phyloP scores from a whole-genome alignment of 805 yeast genomes.

The Hagleromyces aurorensis region DNA sequence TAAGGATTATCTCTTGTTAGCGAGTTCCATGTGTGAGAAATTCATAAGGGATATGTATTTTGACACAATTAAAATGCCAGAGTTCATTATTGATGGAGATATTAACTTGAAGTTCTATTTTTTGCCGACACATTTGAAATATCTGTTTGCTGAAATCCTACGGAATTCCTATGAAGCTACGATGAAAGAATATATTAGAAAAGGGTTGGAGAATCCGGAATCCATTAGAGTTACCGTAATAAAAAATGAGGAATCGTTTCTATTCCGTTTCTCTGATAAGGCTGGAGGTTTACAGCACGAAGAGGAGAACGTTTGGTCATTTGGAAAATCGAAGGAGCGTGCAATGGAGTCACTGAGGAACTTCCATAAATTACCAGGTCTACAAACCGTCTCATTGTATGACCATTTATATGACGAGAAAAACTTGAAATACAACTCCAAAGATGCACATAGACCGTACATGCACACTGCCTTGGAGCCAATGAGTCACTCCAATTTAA shows the following conservation, averaged over 20 bases:
- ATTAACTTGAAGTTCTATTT: constrained; percentile 64
- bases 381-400: constrained; percentile 34
- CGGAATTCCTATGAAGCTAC: constrained; percentile 84
- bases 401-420: constrained; percentile 19
- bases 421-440: constrained; percentile 3
- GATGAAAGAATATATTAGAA: constrained; percentile 38
- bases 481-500: constrained; percentile 26
- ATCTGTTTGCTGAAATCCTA: constrained; percentile 77
- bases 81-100: constrained; percentile 68
- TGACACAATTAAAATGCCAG: constrained; percentile 57
- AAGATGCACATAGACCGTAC: constrained; percentile 16
- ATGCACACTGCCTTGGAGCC: constrained; percentile 34
- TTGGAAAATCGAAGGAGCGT: constrained; percentile 59
- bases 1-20: constrained; percentile 50
- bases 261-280: constrained; percentile 75
- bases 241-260: constrained; percentile 55
- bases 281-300: constrained; percentile 80
- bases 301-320: constrained; percentile 65
- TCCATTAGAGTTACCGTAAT: constrained; percentile 75
- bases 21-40: constrained; percentile 43
- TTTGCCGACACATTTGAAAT: constrained; percentile 78
- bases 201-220: constrained; percentile 41
- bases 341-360: constrained; percentile 54
- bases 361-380: constrained; percentile 64
- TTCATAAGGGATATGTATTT: constrained; percentile 47